These are phyloP conservation scores for Talaromyces wortmannii DNA, from an alignment of 495 filamentous ascomycete species.

Conservation along the genomic window DNA sequence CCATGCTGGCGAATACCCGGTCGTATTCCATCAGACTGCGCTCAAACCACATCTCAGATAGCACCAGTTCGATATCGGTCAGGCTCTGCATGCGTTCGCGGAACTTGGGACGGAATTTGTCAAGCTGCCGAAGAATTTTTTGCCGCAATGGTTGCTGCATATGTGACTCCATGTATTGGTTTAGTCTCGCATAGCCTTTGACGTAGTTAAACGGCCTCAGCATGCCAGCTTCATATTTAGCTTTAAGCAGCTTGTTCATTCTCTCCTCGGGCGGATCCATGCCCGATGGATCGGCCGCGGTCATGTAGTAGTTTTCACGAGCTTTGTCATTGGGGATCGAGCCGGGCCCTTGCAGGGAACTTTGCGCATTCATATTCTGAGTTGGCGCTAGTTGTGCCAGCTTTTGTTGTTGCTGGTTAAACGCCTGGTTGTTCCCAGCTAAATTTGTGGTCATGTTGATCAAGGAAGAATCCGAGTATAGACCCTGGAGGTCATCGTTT, in stretches of 20 bases:
- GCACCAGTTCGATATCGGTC: conserved; percentile 85
- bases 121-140: conserved; percentile 83
- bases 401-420: conserved; percentile 15
- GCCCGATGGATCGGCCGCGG: conserved; percentile 89
- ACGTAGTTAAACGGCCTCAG: conserved; percentile 97
- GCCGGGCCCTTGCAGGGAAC: conserved; percentile 50
- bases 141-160: conserved; percentile 71
- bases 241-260: conserved; percentile 89
- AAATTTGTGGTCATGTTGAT: conserved; percentile 39
- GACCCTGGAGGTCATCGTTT: conserved; percentile 51
- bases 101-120: conserved; percentile 91
- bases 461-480: conserved; percentile 50
- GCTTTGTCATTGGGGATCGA: conserved; percentile 70
- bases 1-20: conserved; percentile 97
- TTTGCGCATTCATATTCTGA: conserved; percentile 41
- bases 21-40: conserved; percentile 92
- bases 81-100: conserved; percentile 87
- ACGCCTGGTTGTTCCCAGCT: conserved; percentile 21
- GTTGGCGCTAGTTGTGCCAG: conserved; percentile 21
- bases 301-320: conserved; percentile 88
- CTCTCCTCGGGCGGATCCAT: conserved; percentile 88
- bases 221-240: conserved; percentile 91
- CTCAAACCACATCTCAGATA: conserved; percentile 99
- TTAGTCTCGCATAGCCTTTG: conserved; percentile 84
- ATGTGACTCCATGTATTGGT: conserved; percentile 83